Evolutionary conservation across 106 monocot species (phyloP), one percentile per base, ranked within the genome.

Genomic region (Dendrobium chrysotoxum): DNA sequence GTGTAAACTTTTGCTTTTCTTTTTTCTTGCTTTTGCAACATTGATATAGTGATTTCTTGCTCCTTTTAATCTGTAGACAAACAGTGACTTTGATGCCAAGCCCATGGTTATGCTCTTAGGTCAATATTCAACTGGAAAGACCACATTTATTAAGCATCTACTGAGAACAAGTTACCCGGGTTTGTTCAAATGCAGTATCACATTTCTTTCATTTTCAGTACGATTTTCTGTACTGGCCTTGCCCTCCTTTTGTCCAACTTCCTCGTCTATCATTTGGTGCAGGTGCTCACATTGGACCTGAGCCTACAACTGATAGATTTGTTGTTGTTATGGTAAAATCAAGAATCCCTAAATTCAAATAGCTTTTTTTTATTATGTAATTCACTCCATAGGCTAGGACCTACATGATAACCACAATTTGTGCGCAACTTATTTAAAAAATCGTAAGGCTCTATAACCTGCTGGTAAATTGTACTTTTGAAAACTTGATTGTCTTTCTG

Each of bases 51-150:
- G 55, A 61, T 78, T 45, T 78, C 28, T 21, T 58, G 30, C 28
- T 79, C 21, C 12, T 65, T 79, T n/a, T 28, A 78, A 54, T 79
- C 84, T 84, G 80, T 76, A 95, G 92, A 89, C 92, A 84, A 92
- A 87, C 80, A 95, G 90, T 77, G 92, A 95, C 78, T 95, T 95
- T 85, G 95, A 95, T 89, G 95, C 90, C 71, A 92, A 95, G 54
- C 92, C 92, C 64, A 92, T 92, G 92, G 95, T 92, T 72, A 92
- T 95, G 92, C 85, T 92, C 35, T 73, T 95, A 84, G 95, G 92
- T 58, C 92, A 95, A 85, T 95, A 95, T 80, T 95, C 95, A 45
- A 92, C 92, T 26, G 95, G 95, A 20, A 92, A 92, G 83, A 92
- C 92, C 76, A 92, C 95, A 85, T 92, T 92, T 73, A 90, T 95